Conservation (phyloP, 148 eudicot genomes). For the Heliamphora exappendiculata region DNA sequence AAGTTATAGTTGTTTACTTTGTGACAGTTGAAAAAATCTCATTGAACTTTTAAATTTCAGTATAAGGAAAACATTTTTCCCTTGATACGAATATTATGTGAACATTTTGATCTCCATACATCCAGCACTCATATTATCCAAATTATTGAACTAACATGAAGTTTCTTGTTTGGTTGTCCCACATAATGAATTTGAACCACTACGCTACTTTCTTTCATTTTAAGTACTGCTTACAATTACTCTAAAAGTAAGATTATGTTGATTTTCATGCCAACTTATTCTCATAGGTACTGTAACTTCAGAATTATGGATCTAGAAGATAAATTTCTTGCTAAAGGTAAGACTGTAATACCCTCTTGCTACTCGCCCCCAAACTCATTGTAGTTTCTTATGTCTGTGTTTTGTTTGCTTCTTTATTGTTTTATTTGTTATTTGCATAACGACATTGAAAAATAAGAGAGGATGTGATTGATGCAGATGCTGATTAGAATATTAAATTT, state of each 20-base stretch:
- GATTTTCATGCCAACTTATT: conserved; percentile 5
- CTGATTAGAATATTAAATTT: background rate
- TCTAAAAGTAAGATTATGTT: background rate
- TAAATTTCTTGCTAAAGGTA: conserved; percentile 32
- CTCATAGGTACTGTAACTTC: conserved; percentile 17
- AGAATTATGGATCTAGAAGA: conserved; percentile 41
- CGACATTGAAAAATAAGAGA: background rate
- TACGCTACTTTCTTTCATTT: background rate
- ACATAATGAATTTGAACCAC: background rate
- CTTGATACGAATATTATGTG: background rate
- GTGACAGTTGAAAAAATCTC: background rate
- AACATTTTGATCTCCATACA: background rate
- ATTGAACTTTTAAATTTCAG: background rate
- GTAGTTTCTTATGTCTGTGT: background rate
- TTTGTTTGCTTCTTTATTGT: background rate
- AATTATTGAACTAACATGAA: background rate
- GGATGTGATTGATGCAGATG: background rate
- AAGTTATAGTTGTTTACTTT: background rate
- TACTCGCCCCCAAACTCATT: background rate
- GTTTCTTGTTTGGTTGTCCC: background rate
- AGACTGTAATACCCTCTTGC: conserved; percentile 1
- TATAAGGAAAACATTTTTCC: background rate
- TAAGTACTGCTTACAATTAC: background rate
- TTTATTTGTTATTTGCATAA: background rate
- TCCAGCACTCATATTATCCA: background rate